Evolutionary conservation across 768 basidiomycete genomes (phyloP), one percentile per base, ranked within the genome.

Genomic region (Candolleomyces eurysporus): DNA sequence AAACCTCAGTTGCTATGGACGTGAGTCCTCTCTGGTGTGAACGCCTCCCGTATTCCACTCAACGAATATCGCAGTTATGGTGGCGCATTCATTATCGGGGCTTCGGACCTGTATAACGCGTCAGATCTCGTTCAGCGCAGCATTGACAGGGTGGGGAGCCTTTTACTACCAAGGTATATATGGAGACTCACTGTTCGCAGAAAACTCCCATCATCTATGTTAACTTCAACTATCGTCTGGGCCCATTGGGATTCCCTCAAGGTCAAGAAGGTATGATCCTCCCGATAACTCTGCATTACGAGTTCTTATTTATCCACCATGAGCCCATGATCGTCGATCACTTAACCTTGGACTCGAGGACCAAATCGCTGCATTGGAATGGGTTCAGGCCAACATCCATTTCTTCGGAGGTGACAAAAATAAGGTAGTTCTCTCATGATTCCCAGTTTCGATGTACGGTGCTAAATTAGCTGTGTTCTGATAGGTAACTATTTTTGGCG

Each of bases 321-420:
- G 8, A 46, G 82, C 82, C 17, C 71, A 68, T 5, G 62, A 69
- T 14, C 70, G 71, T 5, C 73, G 72, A 10, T 75, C 76, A 1
- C 71, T 81, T 9, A 83, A 83, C 64, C 72, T 84, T 31, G 83
- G 75, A 1, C 70, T 84, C 21, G 74, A 72, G 32, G 83, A 85
- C 63, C 76, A 81, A 64, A 64, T 77, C 16, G 61, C 74, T 32
- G 83, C 81, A 1, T 66, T 84, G 10, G 64, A 76, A 63, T 85
- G 82, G 88, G 79, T 89, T 0, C 84, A 88, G 64, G 69, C 77
- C 22, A 83, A 90, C 64, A 87, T 89, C 48, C 74, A 64, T 16
- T 69, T 70, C 0, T 90, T 89, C 63, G 88, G 89, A 11, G 87
- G 87, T 14, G 84, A 82, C 62, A 76, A 75, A 54, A 53, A 43